Conservation (phyloP, 1,139 yeast genomes). For the Scheffersomyces quercinus region DNA sequence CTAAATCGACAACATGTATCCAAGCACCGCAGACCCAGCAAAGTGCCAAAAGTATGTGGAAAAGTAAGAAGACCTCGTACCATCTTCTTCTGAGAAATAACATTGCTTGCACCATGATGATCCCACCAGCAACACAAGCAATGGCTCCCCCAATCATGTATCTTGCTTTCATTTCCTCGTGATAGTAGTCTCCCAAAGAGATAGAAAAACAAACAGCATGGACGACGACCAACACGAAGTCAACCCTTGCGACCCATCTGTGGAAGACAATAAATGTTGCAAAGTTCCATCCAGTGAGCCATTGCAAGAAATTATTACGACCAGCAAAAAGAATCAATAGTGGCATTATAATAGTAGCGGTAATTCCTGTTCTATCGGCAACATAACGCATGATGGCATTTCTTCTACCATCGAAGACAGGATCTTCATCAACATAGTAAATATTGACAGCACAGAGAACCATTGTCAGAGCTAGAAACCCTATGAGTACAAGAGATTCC, state of each 20-base stretch:
- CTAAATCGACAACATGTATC: constrained; percentile 16
- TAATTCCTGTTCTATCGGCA: constrained; percentile 27
- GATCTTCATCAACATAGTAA: constrained; percentile 20
- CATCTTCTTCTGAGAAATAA: constrained; percentile 15
- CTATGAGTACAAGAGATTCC: constrained; percentile 13
- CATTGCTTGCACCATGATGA: constrained; percentile 22
- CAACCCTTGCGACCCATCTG: constrained; percentile 33
- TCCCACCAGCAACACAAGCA: constrained; percentile 29
- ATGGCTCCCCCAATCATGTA: constrained; percentile 31
- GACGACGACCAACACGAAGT: constrained; percentile 22
- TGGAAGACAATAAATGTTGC: constrained; percentile 32
- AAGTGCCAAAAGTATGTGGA: constrained; percentile 18
- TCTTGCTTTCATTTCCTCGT: constrained; percentile 13
- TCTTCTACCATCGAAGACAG: constrained; percentile 14
- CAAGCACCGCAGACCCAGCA: constrained; percentile 18
- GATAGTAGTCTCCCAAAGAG: constrained; percentile 1
- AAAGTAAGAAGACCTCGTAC: constrained; percentile 18
- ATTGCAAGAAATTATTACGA: constrained; percentile 36
- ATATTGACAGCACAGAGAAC: constrained; percentile 15
- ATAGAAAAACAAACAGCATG: constrained; percentile 40
- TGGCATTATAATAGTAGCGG: constrained; percentile 28
- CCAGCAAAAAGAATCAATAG: constrained; percentile 37
- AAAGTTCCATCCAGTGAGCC: constrained; percentile 35
- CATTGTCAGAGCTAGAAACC: constrained; percentile 6
- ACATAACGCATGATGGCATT: constrained; percentile 22